phyloP scores from a whole-genome alignment of 1,139 yeast genomes.

The Blastobotrys proliferans region DNA sequence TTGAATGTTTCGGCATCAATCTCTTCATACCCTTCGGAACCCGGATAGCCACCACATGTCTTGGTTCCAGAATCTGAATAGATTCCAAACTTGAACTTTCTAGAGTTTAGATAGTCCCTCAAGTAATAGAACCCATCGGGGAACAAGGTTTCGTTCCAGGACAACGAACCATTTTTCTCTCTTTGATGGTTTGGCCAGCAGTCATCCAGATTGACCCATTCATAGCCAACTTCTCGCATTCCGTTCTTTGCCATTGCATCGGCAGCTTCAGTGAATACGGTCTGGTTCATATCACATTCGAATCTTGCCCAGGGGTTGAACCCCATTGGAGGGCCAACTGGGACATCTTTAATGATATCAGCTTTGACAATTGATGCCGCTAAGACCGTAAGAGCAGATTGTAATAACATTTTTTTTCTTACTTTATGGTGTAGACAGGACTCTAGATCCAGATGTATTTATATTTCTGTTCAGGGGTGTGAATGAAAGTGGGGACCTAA shows the following conservation, averaged over 20 bases:
- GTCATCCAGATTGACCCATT: constrained; percentile 12
- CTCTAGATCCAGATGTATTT: no score
- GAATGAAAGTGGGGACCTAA: no score
- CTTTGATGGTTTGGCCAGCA: constrained; percentile 11
- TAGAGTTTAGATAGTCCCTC: constrained; percentile 23
- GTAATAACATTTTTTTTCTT: no score
- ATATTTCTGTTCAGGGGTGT: no score
- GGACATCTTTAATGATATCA: neutral
- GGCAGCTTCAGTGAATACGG: constrained; percentile 12
- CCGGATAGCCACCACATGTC: constrained; percentile 31
- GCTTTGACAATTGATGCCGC: no score
- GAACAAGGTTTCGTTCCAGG: constrained; percentile 19
- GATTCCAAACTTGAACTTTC: constrained; percentile 30
- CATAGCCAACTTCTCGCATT: constrained; percentile 11
- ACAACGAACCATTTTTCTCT: constrained; percentile 6
- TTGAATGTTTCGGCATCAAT: constrained; percentile 29
- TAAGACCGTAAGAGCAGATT: neutral
- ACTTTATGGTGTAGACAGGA: no score
- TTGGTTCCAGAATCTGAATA: constrained; percentile 30
- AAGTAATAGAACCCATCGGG: constrained; percentile 27
- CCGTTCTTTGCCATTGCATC: constrained; percentile 12
- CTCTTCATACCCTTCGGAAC: constrained; percentile 28
- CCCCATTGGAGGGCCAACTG: constrained; percentile 11
- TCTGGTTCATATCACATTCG: constrained; percentile 10
- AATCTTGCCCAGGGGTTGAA: constrained; percentile 13